Evolutionary conservation across 2,329 filamentous ascomycete genomes (phyloP).

Genomic region (Calonectria montana): DNA sequence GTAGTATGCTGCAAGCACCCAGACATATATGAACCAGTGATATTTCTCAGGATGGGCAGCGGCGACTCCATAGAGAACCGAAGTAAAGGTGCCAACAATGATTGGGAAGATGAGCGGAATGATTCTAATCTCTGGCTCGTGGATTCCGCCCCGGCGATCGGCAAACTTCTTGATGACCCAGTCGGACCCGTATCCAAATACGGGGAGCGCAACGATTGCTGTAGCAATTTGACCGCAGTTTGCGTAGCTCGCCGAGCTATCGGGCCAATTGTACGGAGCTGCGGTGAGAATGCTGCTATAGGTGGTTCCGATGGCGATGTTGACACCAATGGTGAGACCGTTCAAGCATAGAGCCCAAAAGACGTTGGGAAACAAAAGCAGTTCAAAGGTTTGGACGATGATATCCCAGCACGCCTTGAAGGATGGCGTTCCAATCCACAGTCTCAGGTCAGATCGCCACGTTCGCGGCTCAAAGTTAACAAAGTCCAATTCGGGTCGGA

Average conservation of each 20-base stretch:
- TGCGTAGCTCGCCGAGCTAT: constrained; percentile 33
- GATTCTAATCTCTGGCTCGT: constrained; percentile 34
- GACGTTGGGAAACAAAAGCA: constrained; percentile 37
- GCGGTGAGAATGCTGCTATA: constrained; percentile 31
- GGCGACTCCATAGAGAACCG: constrained; percentile 23
- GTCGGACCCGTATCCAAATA: constrained; percentile 35
- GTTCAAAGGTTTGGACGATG: constrained; percentile 32
- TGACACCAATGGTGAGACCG: constrained; percentile 35
- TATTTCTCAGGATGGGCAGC: constrained; percentile 11
- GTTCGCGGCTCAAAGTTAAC: constrained; percentile 34
- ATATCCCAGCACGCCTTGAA: constrained; percentile 4
- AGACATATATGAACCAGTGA: constrained; percentile 26
- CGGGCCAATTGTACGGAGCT: constrained; percentile 35
- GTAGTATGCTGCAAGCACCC: constrained; percentile 25
- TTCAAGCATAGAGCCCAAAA: constrained; percentile 35
- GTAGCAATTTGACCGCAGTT: constrained; percentile 37
- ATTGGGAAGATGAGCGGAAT: constrained; percentile 35
- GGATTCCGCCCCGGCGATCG: constrained; percentile 30
- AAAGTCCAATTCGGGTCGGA: constrained; percentile 32
- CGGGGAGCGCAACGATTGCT: constrained; percentile 30
- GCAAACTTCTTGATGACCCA: constrained; percentile 37
- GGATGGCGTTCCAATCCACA: constrained; percentile 29
- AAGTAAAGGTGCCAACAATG: constrained; percentile 27
- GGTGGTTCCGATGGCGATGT: constrained; percentile 37
- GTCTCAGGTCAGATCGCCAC: constrained; percentile 33